Conservation (phyloP, 441 rosid genomes). For the Erysimum cheiri region DNA sequence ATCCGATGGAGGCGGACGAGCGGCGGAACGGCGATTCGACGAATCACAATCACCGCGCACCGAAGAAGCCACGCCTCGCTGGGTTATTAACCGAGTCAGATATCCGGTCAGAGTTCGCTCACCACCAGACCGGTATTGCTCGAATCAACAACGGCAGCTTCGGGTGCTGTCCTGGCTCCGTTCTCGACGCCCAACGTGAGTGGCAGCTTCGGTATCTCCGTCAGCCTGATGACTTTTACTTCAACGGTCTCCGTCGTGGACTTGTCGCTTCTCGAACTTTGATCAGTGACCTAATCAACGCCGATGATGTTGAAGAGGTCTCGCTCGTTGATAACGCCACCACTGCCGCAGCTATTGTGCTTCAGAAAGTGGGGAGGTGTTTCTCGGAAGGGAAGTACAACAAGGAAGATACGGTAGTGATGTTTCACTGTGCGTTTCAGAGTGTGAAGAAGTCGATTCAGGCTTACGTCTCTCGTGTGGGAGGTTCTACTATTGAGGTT, state of each 20-base stretch:
- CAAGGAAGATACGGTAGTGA: constrained; percentile 65
- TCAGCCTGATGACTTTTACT: constrained; percentile 91
- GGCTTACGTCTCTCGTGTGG: constrained; percentile 82
- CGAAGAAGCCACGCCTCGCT: constrained; percentile 62
- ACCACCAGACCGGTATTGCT: constrained; percentile 72
- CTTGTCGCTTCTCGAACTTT: constrained; percentile 63
- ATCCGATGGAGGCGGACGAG: constrained; percentile 45
- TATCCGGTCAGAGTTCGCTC: constrained; percentile 77
- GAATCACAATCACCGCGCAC: constrained; percentile 41
- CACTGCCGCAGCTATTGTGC: constrained; percentile 90
- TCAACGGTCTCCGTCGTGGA: constrained; percentile 66
- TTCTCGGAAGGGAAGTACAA: constrained; percentile 71
- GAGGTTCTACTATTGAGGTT: constrained; percentile 78
- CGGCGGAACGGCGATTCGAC: constrained; percentile 61
- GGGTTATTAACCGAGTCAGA: constrained; percentile 54
- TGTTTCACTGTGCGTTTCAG: constrained; percentile 85
- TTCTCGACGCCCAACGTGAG: constrained; percentile 65
- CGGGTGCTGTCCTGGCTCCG: constrained; percentile 87
- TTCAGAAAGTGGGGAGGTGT: constrained; percentile 78
- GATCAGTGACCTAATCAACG: constrained; percentile 72
- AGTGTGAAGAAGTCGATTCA: constrained; percentile 93
- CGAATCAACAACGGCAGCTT: constrained; percentile 96
- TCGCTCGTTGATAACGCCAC: constrained; percentile 92
- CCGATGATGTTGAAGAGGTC: constrained; percentile 74
- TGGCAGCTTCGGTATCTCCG: constrained; percentile 80